phyloP scores from a whole-genome alignment of 306 rosid species.

The Lagenaria siceraria region DNA sequence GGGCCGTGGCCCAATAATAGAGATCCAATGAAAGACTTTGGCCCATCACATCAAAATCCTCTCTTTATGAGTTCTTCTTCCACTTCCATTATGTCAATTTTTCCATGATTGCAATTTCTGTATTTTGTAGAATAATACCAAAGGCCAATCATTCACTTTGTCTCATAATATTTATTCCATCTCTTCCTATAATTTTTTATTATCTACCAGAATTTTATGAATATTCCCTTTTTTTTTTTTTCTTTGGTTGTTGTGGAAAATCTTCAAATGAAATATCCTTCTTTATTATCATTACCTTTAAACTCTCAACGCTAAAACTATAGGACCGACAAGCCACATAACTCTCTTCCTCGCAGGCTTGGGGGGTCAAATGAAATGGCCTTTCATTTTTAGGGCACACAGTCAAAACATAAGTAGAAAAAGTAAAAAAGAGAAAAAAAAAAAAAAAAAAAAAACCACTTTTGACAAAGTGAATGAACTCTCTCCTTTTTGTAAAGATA shows the following conservation, averaged over 20 bases:
- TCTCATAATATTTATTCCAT: neutral
- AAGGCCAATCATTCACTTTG: neutral
- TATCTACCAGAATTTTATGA: neutral
- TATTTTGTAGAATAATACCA: neutral
- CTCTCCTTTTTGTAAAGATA: neutral
- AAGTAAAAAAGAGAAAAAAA: neutral
- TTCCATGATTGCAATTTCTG: neutral
- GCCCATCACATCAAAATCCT: neutral
- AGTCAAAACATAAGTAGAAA: neutral
- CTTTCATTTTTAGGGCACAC: neutral
- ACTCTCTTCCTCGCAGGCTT: too few relatives aligned
- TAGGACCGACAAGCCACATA: too few relatives aligned
- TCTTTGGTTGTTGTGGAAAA: neutral
- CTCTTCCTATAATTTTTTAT: neutral
- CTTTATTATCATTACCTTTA: neutral
- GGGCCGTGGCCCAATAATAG: neutral
- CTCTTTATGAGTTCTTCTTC: neutral
- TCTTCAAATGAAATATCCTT: neutral
- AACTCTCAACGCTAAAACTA: neutral
- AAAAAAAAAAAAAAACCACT: neutral
- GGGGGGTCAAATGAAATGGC: neutral
- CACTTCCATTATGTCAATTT: neutral
- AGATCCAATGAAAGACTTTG: neutral
- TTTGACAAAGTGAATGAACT: neutral
- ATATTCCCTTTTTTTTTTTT: neutral